phyloP scores from a whole-genome alignment of 495 filamentous ascomycete species.

The Hypoxylon perforatum region DNA sequence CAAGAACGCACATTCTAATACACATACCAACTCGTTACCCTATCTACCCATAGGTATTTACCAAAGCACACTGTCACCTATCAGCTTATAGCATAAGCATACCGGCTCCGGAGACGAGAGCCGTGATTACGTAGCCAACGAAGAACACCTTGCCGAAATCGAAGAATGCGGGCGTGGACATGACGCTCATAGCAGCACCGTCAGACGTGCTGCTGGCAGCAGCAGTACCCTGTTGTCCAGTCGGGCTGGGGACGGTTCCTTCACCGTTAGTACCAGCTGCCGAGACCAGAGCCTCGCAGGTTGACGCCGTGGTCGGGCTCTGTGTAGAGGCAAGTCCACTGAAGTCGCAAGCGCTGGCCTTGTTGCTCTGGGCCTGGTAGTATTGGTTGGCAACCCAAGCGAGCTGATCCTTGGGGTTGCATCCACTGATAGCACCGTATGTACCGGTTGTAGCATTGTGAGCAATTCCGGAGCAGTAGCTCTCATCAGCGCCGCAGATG shows the following conservation, averaged over 20 bases:
- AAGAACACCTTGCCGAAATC: constrained; percentile 67
- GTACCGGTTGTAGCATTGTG: constrained; percentile 76
- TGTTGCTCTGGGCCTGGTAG: constrained; percentile 69
- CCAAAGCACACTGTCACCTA: constrained; percentile 2
- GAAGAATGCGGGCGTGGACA: constrained; percentile 62
- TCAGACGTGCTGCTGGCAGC: constrained; percentile 47
- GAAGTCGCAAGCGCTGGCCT: constrained; percentile 79
- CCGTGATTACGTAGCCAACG: constrained; percentile 69
- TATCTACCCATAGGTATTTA: too few relatives aligned
- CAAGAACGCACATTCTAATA: constrained; percentile 30
- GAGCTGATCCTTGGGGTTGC: constrained; percentile 78
- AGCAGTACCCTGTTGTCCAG: constrained; percentile 35
- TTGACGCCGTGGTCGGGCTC: constrained; percentile 55
- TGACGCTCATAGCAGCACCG: constrained; percentile 47
- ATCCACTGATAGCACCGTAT: constrained; percentile 92
- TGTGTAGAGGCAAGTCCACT: constrained; percentile 67
- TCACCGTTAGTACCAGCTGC: constrained; percentile 54
- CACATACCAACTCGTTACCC: constrained; percentile 32
- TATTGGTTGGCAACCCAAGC: constrained; percentile 85
- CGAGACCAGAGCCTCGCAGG: constrained; percentile 51
- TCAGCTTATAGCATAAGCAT: constrained; percentile 75
- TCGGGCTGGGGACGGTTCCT: constrained; percentile 37
- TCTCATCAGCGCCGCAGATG: constrained; percentile 71
- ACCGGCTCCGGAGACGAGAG: constrained; percentile 68
- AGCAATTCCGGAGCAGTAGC: constrained; percentile 73